Evolutionary conservation across 1,284 basidiomycete species (phyloP).

Genomic region (Cystobasidium sp.): DNA sequence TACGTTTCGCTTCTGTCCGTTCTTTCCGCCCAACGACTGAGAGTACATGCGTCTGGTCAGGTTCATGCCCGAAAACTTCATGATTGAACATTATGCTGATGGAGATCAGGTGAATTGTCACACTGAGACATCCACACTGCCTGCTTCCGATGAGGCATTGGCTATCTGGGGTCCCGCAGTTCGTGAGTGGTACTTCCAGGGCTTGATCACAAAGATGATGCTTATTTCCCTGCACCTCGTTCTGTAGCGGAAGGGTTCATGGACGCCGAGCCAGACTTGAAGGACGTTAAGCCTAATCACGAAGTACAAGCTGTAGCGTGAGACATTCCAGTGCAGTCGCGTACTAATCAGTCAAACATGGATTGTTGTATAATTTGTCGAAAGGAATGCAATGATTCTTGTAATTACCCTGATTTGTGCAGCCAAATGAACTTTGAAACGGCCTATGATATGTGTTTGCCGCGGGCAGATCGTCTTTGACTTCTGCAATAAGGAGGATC

Average conservation of each 20-base stretch:
- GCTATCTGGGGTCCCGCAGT: conserved; percentile 39
- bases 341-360: not conserved
- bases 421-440: too few species aligned
- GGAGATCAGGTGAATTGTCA: conserved; percentile 50
- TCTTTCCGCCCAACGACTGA: too few species aligned
- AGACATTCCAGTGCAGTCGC: not conserved
- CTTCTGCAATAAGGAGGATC: too few species aligned
- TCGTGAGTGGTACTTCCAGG: conserved; percentile 7
- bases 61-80: conserved; percentile 48
- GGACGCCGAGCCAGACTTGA: conserved; percentile 12
- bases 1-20: not conserved
- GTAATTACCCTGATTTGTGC: too few species aligned
- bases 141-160: conserved; percentile 30
- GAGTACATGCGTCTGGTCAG: not conserved
- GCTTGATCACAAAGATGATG: not conserved
- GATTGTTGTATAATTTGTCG: too few species aligned
- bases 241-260: conserved; percentile 26
- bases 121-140: conserved; percentile 21
- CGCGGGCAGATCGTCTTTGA: too few species aligned
- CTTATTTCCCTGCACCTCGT: not conserved
- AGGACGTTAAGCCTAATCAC: not conserved
- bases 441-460: too few species aligned
- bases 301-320: conserved; percentile 1
- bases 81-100: conserved; percentile 51
- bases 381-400: too few species aligned